phyloP scores from a whole-genome alignment of 2,329 filamentous ascomycete genomes.

The Sarocladiaceae sp. region DNA sequence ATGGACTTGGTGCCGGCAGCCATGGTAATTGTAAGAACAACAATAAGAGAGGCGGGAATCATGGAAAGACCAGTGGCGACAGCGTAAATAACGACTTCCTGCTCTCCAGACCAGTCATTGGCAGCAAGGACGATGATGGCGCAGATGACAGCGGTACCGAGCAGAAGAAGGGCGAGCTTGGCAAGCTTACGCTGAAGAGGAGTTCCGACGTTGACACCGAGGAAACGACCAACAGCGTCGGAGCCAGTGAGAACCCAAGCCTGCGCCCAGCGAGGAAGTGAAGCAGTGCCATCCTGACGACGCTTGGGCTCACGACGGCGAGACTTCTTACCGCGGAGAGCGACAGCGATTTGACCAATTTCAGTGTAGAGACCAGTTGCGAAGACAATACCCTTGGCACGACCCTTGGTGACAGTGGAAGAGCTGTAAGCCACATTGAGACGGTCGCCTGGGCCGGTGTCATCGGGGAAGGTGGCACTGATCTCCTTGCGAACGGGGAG shows the following conservation, averaged over 20 bases:
- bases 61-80: constrained; percentile 44
- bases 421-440: constrained; percentile 56
- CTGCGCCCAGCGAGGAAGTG: constrained; percentile 46
- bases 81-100: constrained; percentile 57
- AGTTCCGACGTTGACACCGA: constrained; percentile 66
- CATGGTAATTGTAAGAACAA: constrained; percentile 58
- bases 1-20: constrained; percentile 49
- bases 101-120: constrained; percentile 50
- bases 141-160: constrained; percentile 62
- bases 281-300: constrained; percentile 46
- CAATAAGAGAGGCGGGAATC: constrained; percentile 45
- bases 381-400: constrained; percentile 54
- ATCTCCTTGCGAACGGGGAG: constrained; percentile 48
- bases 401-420: constrained; percentile 54
- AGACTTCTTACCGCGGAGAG: constrained; percentile 42
- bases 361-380: constrained; percentile 58
- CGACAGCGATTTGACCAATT: constrained; percentile 52
- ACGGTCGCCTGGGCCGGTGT: constrained; percentile 43
- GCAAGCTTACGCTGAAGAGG: constrained; percentile 66
- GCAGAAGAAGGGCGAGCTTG: constrained; percentile 62
- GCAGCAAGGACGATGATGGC: constrained; percentile 66
- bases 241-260: constrained; percentile 45
- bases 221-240: constrained; percentile 57
- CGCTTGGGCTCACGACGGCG: constrained; percentile 42
- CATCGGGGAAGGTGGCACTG: constrained; percentile 31